Conservation (phyloP, 305 asterid species). For the Withania somnifera region DNA sequence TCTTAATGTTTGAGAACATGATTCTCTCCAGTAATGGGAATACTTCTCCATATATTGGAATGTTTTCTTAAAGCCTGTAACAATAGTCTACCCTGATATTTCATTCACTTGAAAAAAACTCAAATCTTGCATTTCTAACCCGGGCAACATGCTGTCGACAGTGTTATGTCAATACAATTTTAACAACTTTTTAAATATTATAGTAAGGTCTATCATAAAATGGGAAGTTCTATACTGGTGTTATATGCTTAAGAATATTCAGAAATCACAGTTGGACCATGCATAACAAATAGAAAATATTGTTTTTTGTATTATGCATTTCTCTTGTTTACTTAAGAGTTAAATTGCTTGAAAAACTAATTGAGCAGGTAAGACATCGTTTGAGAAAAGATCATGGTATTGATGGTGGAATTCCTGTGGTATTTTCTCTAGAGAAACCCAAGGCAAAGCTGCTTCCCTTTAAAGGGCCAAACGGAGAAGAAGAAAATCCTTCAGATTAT, state of each 20-base stretch:
- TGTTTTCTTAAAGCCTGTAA: not conserved
- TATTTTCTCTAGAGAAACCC: constrained; percentile 89
- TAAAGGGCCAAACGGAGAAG: constrained; percentile 77
- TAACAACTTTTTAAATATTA: too few species aligned
- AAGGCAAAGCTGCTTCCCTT: constrained; percentile 94
- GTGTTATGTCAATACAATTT: not conserved
- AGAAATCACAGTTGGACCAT: not conserved
- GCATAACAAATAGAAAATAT: not conserved
- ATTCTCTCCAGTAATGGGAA: not conserved
- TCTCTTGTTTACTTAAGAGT: not conserved
- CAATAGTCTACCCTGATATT: not conserved
- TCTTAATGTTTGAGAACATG: not conserved
- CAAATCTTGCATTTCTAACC: not conserved
- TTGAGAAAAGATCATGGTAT: constrained; percentile 71
- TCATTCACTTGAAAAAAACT: not conserved
- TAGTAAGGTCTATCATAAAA: too few species aligned
- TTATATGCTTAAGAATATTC: not conserved
- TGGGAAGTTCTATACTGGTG: too few species aligned
- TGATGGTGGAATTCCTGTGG: constrained; percentile 95
- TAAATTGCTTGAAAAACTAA: constrained; percentile 16
- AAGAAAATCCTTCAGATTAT: constrained; percentile 92
- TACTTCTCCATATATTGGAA: not conserved
- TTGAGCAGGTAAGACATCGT: constrained; percentile 77
- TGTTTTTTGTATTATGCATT: not conserved
- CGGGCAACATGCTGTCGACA: not conserved